Evolutionary conservation across 306 rosid genomes (phyloP), one percentile per base, ranked within the genome.

Genomic region (Pterocarpus santalinus): DNA sequence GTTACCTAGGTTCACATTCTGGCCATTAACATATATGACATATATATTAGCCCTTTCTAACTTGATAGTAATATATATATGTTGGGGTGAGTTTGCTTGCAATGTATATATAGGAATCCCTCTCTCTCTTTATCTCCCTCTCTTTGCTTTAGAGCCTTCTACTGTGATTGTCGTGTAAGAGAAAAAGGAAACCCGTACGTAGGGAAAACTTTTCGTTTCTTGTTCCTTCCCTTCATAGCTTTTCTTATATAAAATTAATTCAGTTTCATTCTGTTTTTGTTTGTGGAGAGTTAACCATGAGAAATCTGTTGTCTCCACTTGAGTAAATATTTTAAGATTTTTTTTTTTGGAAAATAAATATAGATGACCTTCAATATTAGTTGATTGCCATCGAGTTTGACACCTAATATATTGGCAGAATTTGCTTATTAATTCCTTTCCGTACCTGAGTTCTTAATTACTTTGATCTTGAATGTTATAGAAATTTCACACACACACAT

Each of bases 21-120:
- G 32, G 72, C 13, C 11, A 43, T 28, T 75, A 41, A 73, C 44
- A 57, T 32, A 43, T 32, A 43, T 8, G 3, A 1, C 13, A 47
- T 12, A 49, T 49, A 10, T 49, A 49, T 49, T 43, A 41, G 47
- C 28, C 28, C 67, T 72, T 51, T 72, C 67, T 72, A 73, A 65
- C 51, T 52, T 39, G 41, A 53, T 41, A 46, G 30, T 67, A 62
- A 43, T 47, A 11, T 14, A 12, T 47, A 9, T 47, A 47, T 49
- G 3, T 35, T 22, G 9, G 46, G 22, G 7, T 69, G 51, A 49
- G 34, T 52, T 69, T 76, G 57, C 64, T 76, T 72, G 60, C 52
- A 63, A 5, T 56, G 75, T 74, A 51, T 76, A 41, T 36, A 16
- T 67, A 13, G 60, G 62, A 39, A 65, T 8, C 52, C 15, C 33